Conservation (phyloP, 2,329 filamentous ascomycete genomes). For the Endocalyx cinctus region DNA sequence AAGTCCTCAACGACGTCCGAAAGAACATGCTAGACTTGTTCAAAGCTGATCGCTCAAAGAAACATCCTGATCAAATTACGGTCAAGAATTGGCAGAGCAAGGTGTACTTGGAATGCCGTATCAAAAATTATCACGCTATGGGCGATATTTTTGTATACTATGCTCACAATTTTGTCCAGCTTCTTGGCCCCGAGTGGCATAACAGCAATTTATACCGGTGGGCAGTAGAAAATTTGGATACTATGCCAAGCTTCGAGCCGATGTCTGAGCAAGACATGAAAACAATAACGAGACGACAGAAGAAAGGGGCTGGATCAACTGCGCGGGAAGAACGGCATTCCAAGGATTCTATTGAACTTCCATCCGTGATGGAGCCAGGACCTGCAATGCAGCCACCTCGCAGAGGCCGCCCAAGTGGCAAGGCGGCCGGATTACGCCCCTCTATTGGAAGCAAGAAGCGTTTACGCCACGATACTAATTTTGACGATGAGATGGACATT, state of each 20-base stretch:
- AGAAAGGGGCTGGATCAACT: slow-evolving; percentile 7
- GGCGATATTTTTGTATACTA: slow-evolving; percentile 42
- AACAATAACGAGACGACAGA: slow-evolving; percentile 19
- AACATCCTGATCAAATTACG: slow-evolving; percentile 23
- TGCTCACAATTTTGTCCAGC: slow-evolving; percentile 30
- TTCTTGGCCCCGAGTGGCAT: slow-evolving; percentile 26
- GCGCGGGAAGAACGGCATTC: slow-evolving; percentile 11
- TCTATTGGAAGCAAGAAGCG: slow-evolving; percentile 41
- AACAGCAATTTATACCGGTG: slow-evolving; percentile 25
- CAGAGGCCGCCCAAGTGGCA: slow-evolving; percentile 36
- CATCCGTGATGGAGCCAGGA: not conserved
- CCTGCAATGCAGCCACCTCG: slow-evolving; percentile 17
- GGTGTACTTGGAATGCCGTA: slow-evolving; percentile 35
- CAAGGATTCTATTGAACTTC: slow-evolving; percentile 13
- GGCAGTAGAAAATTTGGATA: slow-evolving; percentile 23
- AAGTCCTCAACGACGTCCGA: slow-evolving; percentile 19
- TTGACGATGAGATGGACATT: slow-evolving; percentile 34
- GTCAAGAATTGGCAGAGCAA: slow-evolving; percentile 21
- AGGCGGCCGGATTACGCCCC: slow-evolving; percentile 41
- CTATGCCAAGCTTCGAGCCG: slow-evolving; percentile 18
- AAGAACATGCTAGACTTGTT: slow-evolving; percentile 20
- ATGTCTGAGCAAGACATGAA: slow-evolving; percentile 21
- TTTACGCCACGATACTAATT: slow-evolving; percentile 24
- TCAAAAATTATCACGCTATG: slow-evolving; percentile 31
- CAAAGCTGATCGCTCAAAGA: slow-evolving; percentile 21